Percentiles rank a stretch among this genome's conserved stretches.
These are phyloP conservation scores for Saccharum officinarum DNA, from an alignment of 176 grass and related monocot species.

Conservation along the genomic window DNA sequence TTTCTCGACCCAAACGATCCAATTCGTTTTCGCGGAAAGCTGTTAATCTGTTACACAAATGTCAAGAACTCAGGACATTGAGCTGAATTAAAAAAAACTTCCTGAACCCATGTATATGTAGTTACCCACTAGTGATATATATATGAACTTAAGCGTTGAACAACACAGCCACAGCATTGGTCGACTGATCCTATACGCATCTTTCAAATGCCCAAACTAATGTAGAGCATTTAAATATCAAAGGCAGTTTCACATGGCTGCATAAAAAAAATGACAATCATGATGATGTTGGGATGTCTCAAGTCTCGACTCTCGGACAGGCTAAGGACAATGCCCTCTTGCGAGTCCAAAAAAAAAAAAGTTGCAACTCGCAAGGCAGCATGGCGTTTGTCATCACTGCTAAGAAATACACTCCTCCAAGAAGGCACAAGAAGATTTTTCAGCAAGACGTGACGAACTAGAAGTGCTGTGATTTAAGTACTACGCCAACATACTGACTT, in stretches of 20 bases:
- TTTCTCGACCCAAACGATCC: not conserved
- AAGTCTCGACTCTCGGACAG: not conserved
- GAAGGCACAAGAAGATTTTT: not conserved
- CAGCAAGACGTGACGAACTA: not conserved
- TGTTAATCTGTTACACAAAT: not conserved
- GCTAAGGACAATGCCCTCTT: not conserved
- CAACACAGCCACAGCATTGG: not conserved
- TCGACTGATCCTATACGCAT: not conserved
- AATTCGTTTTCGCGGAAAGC: not conserved
- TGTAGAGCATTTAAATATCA: not conserved
- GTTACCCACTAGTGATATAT: not conserved
- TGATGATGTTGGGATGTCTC: not conserved
- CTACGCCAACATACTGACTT: not conserved
- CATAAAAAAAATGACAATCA: not conserved
- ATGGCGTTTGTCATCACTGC: not conserved
- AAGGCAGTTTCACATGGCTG: constrained; percentile 12
- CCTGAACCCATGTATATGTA: not conserved
- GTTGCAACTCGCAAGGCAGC: not conserved
- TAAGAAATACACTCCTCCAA: not conserved
- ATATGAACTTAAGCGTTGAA: not conserved
- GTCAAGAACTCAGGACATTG: not conserved
- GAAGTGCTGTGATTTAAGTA: constrained; percentile 7
- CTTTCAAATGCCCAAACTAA: not conserved
- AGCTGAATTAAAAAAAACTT: not conserved
- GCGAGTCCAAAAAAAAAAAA: not conserved